Evolutionary conservation across 2,329 filamentous ascomycete species (phyloP).

Genomic region (Sporothrix pseudoabietina): DNA sequence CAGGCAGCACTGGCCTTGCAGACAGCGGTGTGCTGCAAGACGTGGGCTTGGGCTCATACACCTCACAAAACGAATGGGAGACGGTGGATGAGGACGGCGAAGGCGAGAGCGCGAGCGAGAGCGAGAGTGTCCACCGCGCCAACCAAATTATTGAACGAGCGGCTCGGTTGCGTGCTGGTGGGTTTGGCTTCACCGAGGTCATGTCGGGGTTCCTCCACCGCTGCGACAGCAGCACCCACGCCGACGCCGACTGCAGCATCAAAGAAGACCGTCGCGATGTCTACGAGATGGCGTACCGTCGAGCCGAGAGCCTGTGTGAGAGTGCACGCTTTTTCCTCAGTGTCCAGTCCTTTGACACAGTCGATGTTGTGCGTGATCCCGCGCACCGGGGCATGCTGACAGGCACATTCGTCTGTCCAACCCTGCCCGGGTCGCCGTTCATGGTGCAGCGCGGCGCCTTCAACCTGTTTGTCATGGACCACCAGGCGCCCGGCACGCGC

Average conservation of each 20-base stretch:
- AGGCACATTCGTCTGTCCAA: conserved; percentile 60
- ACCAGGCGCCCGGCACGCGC: conserved; percentile 57
- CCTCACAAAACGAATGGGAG: conserved; percentile 32
- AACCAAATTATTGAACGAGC: conserved; percentile 48
- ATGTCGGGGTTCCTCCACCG: conserved; percentile 64
- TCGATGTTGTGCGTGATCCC: conserved; percentile 50
- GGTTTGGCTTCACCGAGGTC: conserved; percentile 64
- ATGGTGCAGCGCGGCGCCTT: conserved; percentile 62
- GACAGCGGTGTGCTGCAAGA: background rate
- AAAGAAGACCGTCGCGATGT: conserved; percentile 52
- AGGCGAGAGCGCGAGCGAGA: background rate
- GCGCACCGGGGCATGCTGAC: conserved; percentile 58
- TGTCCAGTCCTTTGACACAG: conserved; percentile 58
- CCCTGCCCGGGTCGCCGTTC: conserved; percentile 59
- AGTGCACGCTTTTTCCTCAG: conserved; percentile 62
- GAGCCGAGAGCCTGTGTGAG: conserved; percentile 57
- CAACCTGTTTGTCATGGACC: conserved; percentile 58
- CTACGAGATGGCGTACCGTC: conserved; percentile 56
- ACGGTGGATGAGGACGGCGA: conserved; percentile 42
- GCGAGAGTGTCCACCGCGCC: conserved; percentile 42
- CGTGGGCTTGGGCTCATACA: background rate
- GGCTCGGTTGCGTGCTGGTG: conserved; percentile 48
- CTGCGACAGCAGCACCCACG: conserved; percentile 36
- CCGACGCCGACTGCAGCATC: conserved; percentile 38
- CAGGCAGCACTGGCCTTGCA: background rate